phyloP scores from a whole-genome alignment of 1,284 basidiomycete genomes.

The Ustilago sp. region DNA sequence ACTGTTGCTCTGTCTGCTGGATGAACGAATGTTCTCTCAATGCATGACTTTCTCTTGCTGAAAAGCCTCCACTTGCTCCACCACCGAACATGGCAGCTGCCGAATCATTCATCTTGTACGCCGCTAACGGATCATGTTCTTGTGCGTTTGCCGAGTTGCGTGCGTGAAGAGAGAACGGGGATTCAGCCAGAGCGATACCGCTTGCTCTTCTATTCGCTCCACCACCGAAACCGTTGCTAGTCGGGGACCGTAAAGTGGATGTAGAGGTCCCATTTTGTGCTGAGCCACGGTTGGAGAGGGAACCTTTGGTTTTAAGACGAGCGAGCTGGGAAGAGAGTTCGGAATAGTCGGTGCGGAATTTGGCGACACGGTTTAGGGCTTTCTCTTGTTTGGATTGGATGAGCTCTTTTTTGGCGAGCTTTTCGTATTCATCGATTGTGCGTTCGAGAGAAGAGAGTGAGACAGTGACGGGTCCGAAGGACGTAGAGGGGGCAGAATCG shows the following conservation, averaged over 20 bases:
- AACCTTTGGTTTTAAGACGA: constrained; percentile 49
- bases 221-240: constrained; percentile 22
- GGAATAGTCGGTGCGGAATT: constrained; percentile 64
- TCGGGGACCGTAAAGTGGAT: constrained; percentile 23
- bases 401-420: constrained; percentile 66
- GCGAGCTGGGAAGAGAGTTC: constrained; percentile 53
- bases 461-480: constrained; percentile 59
- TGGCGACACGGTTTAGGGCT: constrained; percentile 58
- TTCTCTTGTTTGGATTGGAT: constrained; percentile 67
- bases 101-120: constrained; percentile 64
- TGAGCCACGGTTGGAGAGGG: constrained; percentile 14
- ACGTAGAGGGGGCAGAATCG: constrained; percentile 22
- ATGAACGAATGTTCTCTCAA: constrained; percentile 68
- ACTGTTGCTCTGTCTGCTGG: constrained; percentile 64
- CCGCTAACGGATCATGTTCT: constrained; percentile 56
- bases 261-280: constrained; percentile 7
- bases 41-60: constrained; percentile 62
- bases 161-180: constrained; percentile 58
- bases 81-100: constrained; percentile 64
- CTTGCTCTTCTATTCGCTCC: constrained; percentile 24
- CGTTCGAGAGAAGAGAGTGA: constrained; percentile 61
- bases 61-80: constrained; percentile 20
- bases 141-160: constrained; percentile 33
- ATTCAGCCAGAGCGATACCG: constrained; percentile 53
- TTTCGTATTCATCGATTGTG: constrained; percentile 68